Evolutionary conservation across 176 grass and related monocot genomes (phyloP), one percentile per base, ranked within the genome.

Genomic region (Eremochloa ophiuroides): DNA sequence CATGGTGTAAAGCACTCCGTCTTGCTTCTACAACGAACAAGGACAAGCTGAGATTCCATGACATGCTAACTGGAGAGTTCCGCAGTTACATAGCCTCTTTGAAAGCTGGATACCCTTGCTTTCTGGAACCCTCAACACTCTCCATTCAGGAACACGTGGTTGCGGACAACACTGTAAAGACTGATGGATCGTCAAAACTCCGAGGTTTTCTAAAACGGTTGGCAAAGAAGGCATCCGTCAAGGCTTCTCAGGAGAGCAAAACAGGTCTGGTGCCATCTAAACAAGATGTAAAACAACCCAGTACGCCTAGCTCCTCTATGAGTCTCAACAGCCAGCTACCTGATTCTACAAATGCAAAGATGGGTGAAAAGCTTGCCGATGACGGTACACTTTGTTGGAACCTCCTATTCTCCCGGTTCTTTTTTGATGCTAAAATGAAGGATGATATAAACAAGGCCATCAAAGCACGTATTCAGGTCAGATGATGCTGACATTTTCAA

Each of bases 341-440:
- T 30, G 50, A 65, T 62, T 77, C 80, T 38, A 38, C 67, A 50
- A 47, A 74, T 39, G 43, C 65, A 77, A 48, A 27, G 82, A 15
- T 40, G 44, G 83, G 67, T 65, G 86, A 86, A 62, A 93, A 67
- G 53, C 17, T 74, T 68, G 59, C 61, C 34, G 81, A 91, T 20
- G 86, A 91, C 31, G 83, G 90, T 84, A 92, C 86, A 78, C 83
- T 91, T 66, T 90, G 90, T 83, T 91, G 91, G 80, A 97, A 97
- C 83, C 82, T 97, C 26, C 73, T 97, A 9, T 66, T 93, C 75
- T 97, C 93, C 62, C 83, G 93, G 80, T 62, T 97, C 63, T 97
- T 89, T 97, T 97, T 93, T 74, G 93, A 97, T 90, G 93, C 86
- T 59, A 90, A 91, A 83, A 89, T 42, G 67, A 93, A 42, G 53